Conservation (phyloP, 2,329 filamentous ascomycete genomes). For the Pyrenophora teres region DNA sequence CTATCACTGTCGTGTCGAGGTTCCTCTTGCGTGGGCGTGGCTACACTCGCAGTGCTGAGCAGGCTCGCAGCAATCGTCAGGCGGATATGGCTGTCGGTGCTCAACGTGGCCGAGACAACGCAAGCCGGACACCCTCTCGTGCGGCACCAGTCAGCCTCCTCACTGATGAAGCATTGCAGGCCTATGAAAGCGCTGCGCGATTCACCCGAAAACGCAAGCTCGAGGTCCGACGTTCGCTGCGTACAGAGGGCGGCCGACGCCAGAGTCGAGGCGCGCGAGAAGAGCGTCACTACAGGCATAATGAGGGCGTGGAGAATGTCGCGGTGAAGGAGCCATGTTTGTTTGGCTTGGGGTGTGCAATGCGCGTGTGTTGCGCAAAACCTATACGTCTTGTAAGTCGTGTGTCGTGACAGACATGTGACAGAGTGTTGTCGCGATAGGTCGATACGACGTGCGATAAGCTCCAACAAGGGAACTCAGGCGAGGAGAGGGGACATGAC, state of each 20-base stretch:
- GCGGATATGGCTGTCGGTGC: constrained; percentile 55
- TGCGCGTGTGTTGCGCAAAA: constrained; percentile 52
- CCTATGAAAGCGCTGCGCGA: constrained; percentile 63
- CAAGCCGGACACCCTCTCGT: constrained; percentile 61
- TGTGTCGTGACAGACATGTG: neutral
- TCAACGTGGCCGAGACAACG: constrained; percentile 50
- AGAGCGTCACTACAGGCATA: constrained; percentile 62
- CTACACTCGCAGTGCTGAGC: constrained; percentile 33
- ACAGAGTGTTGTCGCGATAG: neutral
- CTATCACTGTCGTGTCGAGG: neutral
- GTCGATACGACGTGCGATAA: constrained; percentile 7
- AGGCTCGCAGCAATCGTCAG: constrained; percentile 55
- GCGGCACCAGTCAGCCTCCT: constrained; percentile 63
- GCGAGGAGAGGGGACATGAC: constrained; percentile 21
- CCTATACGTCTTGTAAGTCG: neutral
- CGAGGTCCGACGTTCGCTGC: constrained; percentile 56
- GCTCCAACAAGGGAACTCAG: neutral
- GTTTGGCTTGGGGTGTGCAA: constrained; percentile 38
- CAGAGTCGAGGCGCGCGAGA: constrained; percentile 59
- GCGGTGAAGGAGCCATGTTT: constrained; percentile 58
- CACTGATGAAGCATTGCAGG: constrained; percentile 62
- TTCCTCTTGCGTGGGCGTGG: constrained; percentile 16
- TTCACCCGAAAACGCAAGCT: constrained; percentile 61
- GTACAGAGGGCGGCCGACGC: constrained; percentile 57
- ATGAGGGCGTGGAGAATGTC: constrained; percentile 64